These are phyloP conservation scores for Mesotaenium endlicherianum DNA, from an alignment of 139 green algal species.

Conservation along the genomic window DNA sequence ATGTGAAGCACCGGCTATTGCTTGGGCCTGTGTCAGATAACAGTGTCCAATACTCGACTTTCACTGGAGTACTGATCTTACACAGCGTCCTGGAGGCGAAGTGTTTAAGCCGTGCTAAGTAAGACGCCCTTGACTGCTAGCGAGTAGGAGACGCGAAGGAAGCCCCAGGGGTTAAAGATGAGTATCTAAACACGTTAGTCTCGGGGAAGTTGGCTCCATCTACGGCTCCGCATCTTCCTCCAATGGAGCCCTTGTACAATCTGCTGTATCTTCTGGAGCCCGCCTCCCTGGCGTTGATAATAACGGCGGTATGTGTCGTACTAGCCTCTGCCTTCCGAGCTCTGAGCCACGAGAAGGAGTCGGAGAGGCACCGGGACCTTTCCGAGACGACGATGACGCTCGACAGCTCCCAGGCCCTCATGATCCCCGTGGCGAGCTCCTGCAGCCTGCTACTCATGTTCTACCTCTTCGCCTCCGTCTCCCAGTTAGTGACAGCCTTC, in stretches of 20 bases:
- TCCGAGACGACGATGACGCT: slow-evolving; percentile 27
- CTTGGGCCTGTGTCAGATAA: too few relatives aligned
- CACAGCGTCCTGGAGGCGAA: too few relatives aligned
- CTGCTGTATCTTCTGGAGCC: slow-evolving; percentile 50
- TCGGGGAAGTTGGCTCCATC: too few relatives aligned
- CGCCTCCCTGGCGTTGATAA: slow-evolving; percentile 24
- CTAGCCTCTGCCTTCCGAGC: slow-evolving; percentile 17
- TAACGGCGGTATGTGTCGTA: slow-evolving; percentile 36
- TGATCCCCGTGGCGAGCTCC: slow-evolving; percentile 42
- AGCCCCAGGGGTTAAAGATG: too few relatives aligned
- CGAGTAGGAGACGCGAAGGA: too few relatives aligned
- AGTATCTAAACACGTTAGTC: too few relatives aligned
- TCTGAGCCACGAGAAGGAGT: slow-evolving; percentile 21
- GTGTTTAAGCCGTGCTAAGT: too few relatives aligned
- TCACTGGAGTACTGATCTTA: too few relatives aligned
- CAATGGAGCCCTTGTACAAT: slow-evolving; percentile 29
- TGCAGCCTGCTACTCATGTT: slow-evolving; percentile 49
- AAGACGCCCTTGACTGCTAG: too few relatives aligned
- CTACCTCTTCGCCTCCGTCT: slow-evolving; percentile 48
- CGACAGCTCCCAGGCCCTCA: slow-evolving; percentile 23
- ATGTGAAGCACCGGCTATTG: too few relatives aligned
- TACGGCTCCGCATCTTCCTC: too few relatives aligned
- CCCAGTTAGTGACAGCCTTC: slow-evolving; percentile 43
- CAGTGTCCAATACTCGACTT: too few relatives aligned
- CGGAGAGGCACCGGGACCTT: slow-evolving; percentile 21